Evolutionary conservation across 768 basidiomycete genomes (phyloP).

Genomic region (Pleurotus ostreatus): DNA sequence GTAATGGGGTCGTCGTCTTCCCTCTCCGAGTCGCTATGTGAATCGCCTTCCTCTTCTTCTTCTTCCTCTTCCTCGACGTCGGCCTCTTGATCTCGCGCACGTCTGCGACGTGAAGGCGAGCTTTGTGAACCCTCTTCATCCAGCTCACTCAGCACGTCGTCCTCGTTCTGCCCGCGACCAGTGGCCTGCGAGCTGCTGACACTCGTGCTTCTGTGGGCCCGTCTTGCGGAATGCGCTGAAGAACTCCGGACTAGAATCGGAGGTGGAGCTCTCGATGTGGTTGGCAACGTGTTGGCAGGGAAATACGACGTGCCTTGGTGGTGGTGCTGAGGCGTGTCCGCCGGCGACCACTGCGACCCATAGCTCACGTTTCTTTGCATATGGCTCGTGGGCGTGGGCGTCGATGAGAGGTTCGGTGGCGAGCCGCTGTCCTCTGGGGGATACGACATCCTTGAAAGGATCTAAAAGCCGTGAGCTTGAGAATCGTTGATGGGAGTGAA

Average conservation of each 20-base stretch:
- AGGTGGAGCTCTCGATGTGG: slow-evolving; percentile 34
- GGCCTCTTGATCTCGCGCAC: slow-evolving; percentile 33
- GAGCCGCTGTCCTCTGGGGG: slow-evolving; percentile 2
- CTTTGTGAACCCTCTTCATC: slow-evolving; percentile 34
- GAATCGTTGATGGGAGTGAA: too few relatives aligned
- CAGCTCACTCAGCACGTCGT: slow-evolving; percentile 44
- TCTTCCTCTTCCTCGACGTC: slow-evolving; percentile 30
- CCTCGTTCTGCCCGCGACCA: slow-evolving; percentile 41
- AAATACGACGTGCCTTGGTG: slow-evolving; percentile 69
- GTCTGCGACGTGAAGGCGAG: slow-evolving; percentile 11
- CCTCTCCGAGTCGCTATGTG: slow-evolving; percentile 28
- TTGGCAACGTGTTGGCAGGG: slow-evolving; percentile 38
- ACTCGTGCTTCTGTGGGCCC: slow-evolving; percentile 58
- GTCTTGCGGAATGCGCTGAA: slow-evolving; percentile 47
- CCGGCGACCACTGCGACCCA: slow-evolving; percentile 54
- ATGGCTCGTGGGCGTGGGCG: slow-evolving; percentile 40
- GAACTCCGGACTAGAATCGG: slow-evolving; percentile 44
- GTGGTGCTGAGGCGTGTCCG: slow-evolving; percentile 60
- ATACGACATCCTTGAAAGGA: not conserved
- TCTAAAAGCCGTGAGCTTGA: too few relatives aligned
- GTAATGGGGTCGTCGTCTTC: slow-evolving; percentile 85
- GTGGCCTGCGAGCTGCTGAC: slow-evolving; percentile 53
- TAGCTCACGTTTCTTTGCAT: slow-evolving; percentile 44
- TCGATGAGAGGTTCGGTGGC: slow-evolving; percentile 26
- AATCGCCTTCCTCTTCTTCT: slow-evolving; percentile 36